Evolutionary conservation across 169 alveolate species (phyloP), one percentile per base, ranked within the genome.

Genomic region (Hepatocystis sp.): DNA sequence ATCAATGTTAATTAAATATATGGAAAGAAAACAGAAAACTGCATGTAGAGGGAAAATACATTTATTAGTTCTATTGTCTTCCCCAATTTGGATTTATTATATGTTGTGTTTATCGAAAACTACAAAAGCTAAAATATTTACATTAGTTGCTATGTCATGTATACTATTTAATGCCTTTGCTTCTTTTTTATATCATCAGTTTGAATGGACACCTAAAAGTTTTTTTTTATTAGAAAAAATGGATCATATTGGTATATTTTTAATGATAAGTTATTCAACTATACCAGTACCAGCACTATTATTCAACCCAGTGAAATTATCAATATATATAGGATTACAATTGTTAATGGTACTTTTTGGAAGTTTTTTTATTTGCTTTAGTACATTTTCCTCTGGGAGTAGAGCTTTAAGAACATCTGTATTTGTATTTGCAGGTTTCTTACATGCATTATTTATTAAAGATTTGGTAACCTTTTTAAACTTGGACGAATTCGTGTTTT

Each of bases 261-360:
- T 92, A 71, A 92, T 92, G 93, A 90, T 92, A 8, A 92, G 95
- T 52, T 93, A 93, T 2, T 84, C 93, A 30, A 86, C 78, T 25
- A 11, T 89, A 17, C 95, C 95, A 4, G 60, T 76, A 11, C 51
- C 84, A 2, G 51, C 71, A 13, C 60, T 84, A 40, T 39, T 51
- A n/a, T 63, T 84, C 40, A 90, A 44, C 44, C 66, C 76, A 25
- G 66, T 84, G 66, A 32, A 67, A 40, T 32, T 66, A 19, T 53
- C 76, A 28, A 42, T 61, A 7, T 51, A 65, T 32, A 46, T 85
- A 21, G 78, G 84, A 1, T 42, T 85, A 11, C 95, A 92, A 65
- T 90, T 85, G 53, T 42, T 86, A n/a, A 42, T 85, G 2, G 34
- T 88, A 32, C 51, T 90, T 3, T 27, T 86, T 32, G 95, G 95